phyloP scores from a whole-genome alignment of 306 rosid species.

The Cyamopsis tetragonoloba region DNA sequence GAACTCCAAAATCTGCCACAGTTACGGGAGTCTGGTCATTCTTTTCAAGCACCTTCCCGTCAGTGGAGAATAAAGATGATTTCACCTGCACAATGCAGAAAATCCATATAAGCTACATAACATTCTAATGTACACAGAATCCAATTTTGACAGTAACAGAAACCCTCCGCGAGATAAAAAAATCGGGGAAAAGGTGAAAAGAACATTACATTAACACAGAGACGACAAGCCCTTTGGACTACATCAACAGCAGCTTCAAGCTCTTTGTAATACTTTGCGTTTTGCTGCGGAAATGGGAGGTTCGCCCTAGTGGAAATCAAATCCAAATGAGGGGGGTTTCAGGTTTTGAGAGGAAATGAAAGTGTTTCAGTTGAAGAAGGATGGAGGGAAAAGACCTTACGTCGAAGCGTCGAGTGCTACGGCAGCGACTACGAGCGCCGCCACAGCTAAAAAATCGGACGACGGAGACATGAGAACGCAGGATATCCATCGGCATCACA shows the following conservation, averaged over 20 bases:
- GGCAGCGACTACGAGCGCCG: conserved; percentile 2
- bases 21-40: conserved; percentile 80
- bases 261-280: conserved; percentile 55
- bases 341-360: not conserved
- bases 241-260: conserved; percentile 71
- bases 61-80: conserved; percentile 46
- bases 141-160: not conserved
- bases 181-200: not conserved
- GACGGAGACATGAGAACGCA: conserved; percentile 40
- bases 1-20: conserved; percentile 91
- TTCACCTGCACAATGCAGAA: conserved; percentile 49
- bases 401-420: conserved; percentile 24
- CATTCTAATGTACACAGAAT: not conserved
- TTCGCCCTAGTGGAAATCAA: conserved; percentile 36
- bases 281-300: conserved; percentile 48
- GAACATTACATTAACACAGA: conserved; percentile 54
- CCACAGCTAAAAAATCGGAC: conserved; percentile 22
- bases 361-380: not conserved
- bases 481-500: conserved; percentile 35
- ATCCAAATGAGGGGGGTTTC: not conserved
- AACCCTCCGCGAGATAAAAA: not conserved
- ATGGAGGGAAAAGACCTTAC: conserved; percentile 44
- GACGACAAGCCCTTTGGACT: conserved; percentile 64
- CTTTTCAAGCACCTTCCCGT: conserved; percentile 52
- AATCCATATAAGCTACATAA: not conserved